phyloP scores from a whole-genome alignment of 306 rosid species.

The Citrullus mucosospermus region DNA sequence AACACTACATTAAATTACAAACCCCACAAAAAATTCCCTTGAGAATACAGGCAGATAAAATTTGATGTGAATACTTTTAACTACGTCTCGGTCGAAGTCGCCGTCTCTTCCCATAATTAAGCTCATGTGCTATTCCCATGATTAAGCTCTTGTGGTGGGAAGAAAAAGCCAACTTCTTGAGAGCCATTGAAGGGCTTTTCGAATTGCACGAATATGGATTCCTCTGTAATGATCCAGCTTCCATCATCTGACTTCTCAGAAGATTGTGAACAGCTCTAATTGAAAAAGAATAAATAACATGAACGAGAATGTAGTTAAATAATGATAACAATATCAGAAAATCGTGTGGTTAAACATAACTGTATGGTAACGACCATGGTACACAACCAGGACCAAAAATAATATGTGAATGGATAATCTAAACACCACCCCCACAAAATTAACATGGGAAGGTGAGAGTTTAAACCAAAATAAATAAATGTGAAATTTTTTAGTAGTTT shows the following conservation, averaged over 20 bases:
- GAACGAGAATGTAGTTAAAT: background rate
- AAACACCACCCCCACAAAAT: background rate
- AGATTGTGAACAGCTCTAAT: constrained; percentile 43
- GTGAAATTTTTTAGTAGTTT: too few species aligned
- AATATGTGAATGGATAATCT: background rate
- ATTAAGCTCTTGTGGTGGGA: background rate
- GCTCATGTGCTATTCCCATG: background rate
- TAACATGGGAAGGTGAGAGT: background rate
- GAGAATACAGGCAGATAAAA: constrained; percentile 13
- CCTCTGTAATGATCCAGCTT: constrained; percentile 60
- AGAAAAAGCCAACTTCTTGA: background rate
- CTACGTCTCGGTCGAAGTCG: too few species aligned
- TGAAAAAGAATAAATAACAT: background rate
- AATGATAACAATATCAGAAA: background rate
- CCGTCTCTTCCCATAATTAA: background rate
- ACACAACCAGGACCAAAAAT: background rate
- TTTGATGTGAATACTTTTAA: background rate
- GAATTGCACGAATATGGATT: constrained; percentile 45
- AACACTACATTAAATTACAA: constrained; percentile 56
- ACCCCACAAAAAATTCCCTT: constrained; percentile 55
- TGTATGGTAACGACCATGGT: background rate
- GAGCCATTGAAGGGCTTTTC: constrained; percentile 27
- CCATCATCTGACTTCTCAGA: constrained; percentile 14
- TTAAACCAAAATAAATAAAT: background rate
- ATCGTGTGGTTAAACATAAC: background rate